These are phyloP conservation scores for Ophidiomyces ophidiicola DNA, from an alignment of 2,329 filamentous ascomycete species.

Conservation along the genomic window DNA sequence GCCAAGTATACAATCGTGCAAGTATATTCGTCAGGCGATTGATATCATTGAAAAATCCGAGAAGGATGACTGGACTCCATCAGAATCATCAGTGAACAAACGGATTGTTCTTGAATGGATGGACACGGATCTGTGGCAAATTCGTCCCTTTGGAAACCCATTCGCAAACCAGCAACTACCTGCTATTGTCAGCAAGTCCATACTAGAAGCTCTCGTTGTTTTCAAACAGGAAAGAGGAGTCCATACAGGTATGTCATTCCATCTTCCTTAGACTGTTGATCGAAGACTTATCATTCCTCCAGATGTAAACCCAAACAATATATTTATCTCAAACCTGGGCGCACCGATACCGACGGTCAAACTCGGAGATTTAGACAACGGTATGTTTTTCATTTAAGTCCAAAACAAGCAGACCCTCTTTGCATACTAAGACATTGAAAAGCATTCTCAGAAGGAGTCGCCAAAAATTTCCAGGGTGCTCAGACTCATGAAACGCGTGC, in stretches of 20 bases:
- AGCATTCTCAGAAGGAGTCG: constrained; percentile 11
- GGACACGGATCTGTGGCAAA: constrained; percentile 13
- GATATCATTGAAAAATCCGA: constrained; percentile 12
- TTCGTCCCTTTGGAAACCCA: constrained; percentile 11
- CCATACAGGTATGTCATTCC: constrained; percentile 10
- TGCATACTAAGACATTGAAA: background rate
- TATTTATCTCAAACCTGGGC: constrained; percentile 12
- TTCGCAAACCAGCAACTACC: constrained; percentile 14
- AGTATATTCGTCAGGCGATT: constrained; percentile 10
- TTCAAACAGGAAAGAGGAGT: constrained; percentile 10
- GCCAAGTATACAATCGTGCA: constrained; percentile 11
- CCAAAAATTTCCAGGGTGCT: constrained; percentile 7
- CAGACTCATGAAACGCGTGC: constrained; percentile 12
- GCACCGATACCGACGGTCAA: constrained; percentile 8
- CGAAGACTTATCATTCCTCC: background rate
- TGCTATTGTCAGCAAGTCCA: constrained; percentile 11
- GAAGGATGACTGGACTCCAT: constrained; percentile 11
- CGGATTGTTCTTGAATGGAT: constrained; percentile 14
- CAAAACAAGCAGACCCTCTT: background rate
- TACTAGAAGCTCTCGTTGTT: constrained; percentile 10
- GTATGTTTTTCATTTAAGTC: constrained; percentile 3
- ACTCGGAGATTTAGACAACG: constrained; percentile 13
- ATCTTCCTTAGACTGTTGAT: background rate
- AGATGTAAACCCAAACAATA: constrained; percentile 14
- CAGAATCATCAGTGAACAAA: constrained; percentile 10